Evolutionary conservation across 257 asterid species (phyloP).

Genomic region (Solanum okadae): DNA sequence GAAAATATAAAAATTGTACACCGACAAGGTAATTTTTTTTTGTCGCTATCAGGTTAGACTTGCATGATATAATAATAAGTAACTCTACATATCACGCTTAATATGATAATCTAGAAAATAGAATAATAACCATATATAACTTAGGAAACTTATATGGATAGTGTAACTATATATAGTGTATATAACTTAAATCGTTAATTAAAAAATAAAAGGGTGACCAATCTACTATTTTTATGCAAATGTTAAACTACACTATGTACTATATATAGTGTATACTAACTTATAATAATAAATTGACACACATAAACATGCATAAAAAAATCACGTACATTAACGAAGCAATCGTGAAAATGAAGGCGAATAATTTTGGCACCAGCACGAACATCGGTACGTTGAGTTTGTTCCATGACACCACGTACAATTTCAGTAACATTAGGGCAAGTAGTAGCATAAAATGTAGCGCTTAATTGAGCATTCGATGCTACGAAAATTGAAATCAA

Average conservation of each 20-base stretch:
- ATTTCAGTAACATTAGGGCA: slow-evolving; percentile 17
- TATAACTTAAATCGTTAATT: not conserved
- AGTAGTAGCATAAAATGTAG: slow-evolving; percentile 13
- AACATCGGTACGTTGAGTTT: slow-evolving; percentile 4
- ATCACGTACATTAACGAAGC: slow-evolving; percentile 14
- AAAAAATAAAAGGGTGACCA: not conserved
- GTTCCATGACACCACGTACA: slow-evolving; percentile 13
- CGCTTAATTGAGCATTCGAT: slow-evolving; percentile 14
- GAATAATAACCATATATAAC: not conserved
- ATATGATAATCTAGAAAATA: not conserved
- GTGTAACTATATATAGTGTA: no score
- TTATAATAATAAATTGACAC: not conserved
- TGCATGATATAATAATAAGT: not conserved
- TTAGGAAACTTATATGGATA: not conserved
- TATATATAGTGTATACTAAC: not conserved
- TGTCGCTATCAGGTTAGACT: not conserved
- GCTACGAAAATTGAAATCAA: not conserved
- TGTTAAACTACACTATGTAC: not conserved
- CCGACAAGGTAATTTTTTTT: not conserved
- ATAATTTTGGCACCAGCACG: slow-evolving; percentile 23
- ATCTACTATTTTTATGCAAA: not conserved
- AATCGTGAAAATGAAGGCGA: slow-evolving; percentile 28
- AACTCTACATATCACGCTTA: not conserved
- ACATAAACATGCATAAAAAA: not conserved
- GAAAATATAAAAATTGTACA: not conserved